Base-by-base conservation (phyloP, 139 green algal species). In the Chlamydomonas applanata region DNA sequence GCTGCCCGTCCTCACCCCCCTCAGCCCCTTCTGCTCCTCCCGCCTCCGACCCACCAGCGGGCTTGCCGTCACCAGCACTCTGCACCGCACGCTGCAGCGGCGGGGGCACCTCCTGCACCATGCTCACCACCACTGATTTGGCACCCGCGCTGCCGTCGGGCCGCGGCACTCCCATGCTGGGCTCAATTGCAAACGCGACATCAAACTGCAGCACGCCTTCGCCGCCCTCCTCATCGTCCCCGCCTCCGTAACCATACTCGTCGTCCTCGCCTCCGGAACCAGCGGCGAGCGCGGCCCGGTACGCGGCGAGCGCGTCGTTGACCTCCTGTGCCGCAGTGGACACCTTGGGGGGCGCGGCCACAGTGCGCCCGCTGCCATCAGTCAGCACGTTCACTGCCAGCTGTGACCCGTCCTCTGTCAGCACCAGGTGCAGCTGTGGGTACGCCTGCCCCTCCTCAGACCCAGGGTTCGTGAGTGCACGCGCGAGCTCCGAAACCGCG, bases 351-450 rank as follows among this genome's bases (percentile, higher is more conserved):
- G 54, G 54, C 4, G 54, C 54, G 16, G 22, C 29, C 54, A 20
- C 27, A 9, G 29, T 44, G 60, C 27, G 35, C 25, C 60, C 60
- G 4, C 22, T 29, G 60, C 60, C n/a, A 16, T 68, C 29, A 4
- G 22, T 19, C 20, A 68, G 29, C 5, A 29, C 40, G 60, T 36
- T 68, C 25, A 16, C 22, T 17, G 60, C 30, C 7, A 44, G 25
- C 25, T 16, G 60, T 22, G 40, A 29, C 25, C 25, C 14, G 16
- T 29, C 60, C 27, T 68, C 30, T 19, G 25, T 14, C 30, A 46
- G 60, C n/a, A 68, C 60, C 7, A 46, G 5, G 30, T 46, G 30
- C 60, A 68, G 60, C 30, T 68, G 60, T 68, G 60, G 5, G 30
- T 5, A 29, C 60, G 22, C 20, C 29, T 68, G 30, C 7, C 25